phyloP scores from a whole-genome alignment of 768 basidiomycete genomes.

The Leucocoprinus sp. region DNA sequence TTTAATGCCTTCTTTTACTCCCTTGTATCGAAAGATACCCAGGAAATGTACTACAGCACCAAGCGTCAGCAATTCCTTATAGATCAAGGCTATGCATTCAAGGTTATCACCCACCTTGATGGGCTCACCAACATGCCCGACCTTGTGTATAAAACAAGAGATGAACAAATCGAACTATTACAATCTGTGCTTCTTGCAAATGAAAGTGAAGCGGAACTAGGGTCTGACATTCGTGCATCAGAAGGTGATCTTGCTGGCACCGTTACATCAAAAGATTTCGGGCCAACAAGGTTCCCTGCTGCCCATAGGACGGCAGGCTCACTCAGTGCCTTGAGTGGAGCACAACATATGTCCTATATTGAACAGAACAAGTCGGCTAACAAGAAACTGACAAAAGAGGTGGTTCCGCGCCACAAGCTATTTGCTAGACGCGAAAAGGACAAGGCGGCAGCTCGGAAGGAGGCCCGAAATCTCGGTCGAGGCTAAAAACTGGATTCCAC shows the following conservation, averaged over 20 bases:
- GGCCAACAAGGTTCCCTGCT: conserved; percentile 57
- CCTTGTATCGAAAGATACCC: conserved; percentile 96
- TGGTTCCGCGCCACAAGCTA: conserved; percentile 60
- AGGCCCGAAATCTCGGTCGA: conserved; percentile 21
- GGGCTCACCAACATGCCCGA: conserved; percentile 81
- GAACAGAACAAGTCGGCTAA: conserved; percentile 91
- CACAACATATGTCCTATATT: conserved; percentile 86
- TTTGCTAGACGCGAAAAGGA: conserved; percentile 82
- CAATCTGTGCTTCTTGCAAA: conserved; percentile 86
- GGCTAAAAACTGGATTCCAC: conserved; percentile 2
- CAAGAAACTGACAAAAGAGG: conserved; percentile 59
- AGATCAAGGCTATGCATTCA: conserved; percentile 99
- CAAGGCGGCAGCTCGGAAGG: conserved; percentile 45
- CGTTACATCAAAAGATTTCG: conserved; percentile 81
- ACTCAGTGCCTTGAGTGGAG: conserved; percentile 77
- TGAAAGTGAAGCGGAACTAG: conserved; percentile 85
- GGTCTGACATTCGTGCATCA: conserved; percentile 73
- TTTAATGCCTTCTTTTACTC: conserved; percentile 99
- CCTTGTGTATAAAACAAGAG: conserved; percentile 83
- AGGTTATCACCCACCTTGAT: conserved; percentile 96
- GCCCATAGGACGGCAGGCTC: conserved; percentile 78
- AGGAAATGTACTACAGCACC: conserved; percentile 99
- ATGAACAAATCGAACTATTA: conserved; percentile 96
- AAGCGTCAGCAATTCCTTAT: conserved; percentile 98
- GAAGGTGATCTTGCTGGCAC: conserved; percentile 83